Percentiles rank a stretch among this genome's conserved stretches.
phyloP scores from a whole-genome alignment of 257 asterid genomes.

The Capsicum baccatum region DNA sequence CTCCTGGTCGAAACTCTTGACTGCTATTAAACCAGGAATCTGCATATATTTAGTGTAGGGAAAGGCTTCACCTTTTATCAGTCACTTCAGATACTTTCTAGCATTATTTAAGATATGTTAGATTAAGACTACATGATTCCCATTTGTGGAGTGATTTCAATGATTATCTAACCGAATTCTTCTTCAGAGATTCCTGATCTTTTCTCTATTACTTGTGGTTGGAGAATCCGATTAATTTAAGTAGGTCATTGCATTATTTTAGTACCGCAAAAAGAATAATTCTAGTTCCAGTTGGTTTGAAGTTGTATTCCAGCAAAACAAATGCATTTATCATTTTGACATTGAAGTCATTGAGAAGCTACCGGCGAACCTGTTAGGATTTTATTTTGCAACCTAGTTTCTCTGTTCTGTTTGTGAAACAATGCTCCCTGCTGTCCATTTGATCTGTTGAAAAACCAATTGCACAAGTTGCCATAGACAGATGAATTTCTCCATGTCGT shows the following conservation, averaged over 20 bases:
- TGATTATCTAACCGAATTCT: background rate
- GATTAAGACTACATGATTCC: background rate
- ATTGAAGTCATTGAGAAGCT: background rate
- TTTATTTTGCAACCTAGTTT: background rate
- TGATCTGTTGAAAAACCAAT: conserved; percentile 20
- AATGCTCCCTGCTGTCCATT: background rate
- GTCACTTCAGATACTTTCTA: conserved; percentile 20
- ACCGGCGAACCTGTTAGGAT: background rate
- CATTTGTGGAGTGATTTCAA: conserved; percentile 1
- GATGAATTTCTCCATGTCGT: background rate
- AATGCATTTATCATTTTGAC: background rate
- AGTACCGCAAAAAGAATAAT: background rate
- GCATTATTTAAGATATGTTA: conserved; percentile 9
- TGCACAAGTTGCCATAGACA: background rate
- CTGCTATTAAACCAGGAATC: background rate
- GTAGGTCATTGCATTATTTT: background rate
- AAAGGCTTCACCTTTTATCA: conserved; percentile 18
- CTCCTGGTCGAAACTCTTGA: background rate
- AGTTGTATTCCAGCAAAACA: background rate
- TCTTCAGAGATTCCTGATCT: background rate
- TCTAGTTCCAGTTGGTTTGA: background rate
- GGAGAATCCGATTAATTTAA: conserved; percentile 19
- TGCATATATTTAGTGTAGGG: conserved; percentile 1
- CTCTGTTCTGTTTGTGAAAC: background rate
- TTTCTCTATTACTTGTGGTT: conserved; percentile 14